phyloP scores from a whole-genome alignment of 2,329 filamentous ascomycete species.

The Cercospora nicotianae region DNA sequence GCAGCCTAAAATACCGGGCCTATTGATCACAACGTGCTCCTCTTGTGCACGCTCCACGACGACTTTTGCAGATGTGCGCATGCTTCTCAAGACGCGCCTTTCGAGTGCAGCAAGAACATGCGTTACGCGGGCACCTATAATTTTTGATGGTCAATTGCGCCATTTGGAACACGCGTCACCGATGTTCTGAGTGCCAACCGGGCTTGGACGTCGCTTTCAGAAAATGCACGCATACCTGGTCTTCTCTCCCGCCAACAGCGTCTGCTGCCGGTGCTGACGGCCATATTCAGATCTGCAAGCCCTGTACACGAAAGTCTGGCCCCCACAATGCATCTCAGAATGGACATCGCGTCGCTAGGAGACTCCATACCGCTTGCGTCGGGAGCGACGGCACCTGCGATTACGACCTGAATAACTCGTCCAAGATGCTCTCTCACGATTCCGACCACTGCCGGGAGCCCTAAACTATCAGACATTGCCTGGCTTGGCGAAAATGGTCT shows the following conservation, averaged over 20 bases:
- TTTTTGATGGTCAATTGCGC: neutral
- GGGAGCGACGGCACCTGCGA: neutral
- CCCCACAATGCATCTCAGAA: neutral
- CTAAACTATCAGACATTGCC: neutral
- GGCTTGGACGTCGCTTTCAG: neutral
- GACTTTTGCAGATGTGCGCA: neutral
- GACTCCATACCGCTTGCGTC: neutral
- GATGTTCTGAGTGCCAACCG: neutral
- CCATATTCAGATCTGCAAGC: neutral
- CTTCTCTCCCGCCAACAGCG: neutral
- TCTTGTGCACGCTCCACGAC: neutral
- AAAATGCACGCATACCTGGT: neutral
- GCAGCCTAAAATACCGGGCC: neutral
- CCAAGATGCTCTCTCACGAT: neutral
- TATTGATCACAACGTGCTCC: neutral
- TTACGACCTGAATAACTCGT: neutral
- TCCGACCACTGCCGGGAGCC: neutral
- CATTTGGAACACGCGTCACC: neutral
- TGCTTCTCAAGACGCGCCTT: neutral
- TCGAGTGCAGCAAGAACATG: neutral
- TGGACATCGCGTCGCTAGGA: neutral
- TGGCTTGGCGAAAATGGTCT: neutral
- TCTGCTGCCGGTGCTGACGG: neutral
- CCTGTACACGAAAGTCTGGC: neutral
- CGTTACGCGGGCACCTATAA: neutral